Conservation (phyloP, 495 filamentous ascomycete species). For the Penicillium paxilli region DNA sequence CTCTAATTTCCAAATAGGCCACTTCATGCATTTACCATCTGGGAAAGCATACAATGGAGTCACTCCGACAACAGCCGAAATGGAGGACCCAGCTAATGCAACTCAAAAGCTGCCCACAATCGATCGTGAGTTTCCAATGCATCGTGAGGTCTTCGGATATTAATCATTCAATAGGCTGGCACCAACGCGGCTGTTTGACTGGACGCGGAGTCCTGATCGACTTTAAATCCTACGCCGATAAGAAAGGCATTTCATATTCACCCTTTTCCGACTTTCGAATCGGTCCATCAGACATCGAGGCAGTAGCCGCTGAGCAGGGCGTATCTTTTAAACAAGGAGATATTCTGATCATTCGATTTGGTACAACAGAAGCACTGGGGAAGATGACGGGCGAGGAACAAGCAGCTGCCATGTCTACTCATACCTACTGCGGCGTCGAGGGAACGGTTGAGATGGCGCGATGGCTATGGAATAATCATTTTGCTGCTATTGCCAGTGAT, state of each 20-base stretch:
- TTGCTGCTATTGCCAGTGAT: constrained; percentile 34
- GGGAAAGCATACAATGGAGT: constrained; percentile 56
- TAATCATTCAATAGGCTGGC: constrained; percentile 27
- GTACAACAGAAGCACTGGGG: constrained; percentile 38
- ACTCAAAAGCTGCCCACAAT: constrained; percentile 18
- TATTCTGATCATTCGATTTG: constrained; percentile 46
- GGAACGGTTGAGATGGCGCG: constrained; percentile 24
- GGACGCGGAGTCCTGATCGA: constrained; percentile 50
- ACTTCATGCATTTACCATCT: constrained; percentile 43
- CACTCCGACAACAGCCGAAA: constrained; percentile 14
- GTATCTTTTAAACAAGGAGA: constrained; percentile 39
- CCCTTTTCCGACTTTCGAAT: constrained; percentile 38
- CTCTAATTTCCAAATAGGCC: constrained; percentile 10
- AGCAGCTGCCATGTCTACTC: constrained; percentile 11
- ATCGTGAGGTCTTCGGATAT: neutral
- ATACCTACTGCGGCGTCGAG: constrained; percentile 22
- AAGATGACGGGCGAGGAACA: constrained; percentile 31
- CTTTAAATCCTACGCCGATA: constrained; percentile 38
- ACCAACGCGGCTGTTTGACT: constrained; percentile 38
- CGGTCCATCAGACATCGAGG: constrained; percentile 26
- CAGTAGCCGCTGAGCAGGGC: constrained; percentile 30
- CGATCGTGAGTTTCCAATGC: constrained; percentile 13
- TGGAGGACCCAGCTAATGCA: neutral
- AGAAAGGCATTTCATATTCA: constrained; percentile 30
- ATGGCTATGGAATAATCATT: constrained; percentile 34